phyloP scores from a whole-genome alignment of 2,329 filamentous ascomycete species.

The Hymenoscyphus infarciens region DNA sequence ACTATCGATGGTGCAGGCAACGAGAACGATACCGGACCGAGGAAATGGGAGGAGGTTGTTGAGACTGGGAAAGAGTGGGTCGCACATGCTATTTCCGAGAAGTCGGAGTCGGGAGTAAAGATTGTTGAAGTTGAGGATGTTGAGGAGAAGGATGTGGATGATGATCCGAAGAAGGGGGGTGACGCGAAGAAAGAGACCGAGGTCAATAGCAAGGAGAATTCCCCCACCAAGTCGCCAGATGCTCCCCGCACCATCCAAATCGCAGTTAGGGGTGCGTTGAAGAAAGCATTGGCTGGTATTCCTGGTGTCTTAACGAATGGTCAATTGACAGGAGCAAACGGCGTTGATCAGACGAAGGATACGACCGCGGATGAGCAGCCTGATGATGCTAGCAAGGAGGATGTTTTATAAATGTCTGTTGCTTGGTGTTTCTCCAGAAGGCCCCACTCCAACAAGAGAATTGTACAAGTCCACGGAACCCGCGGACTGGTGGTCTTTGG shows the following conservation, averaged over 20 bases:
- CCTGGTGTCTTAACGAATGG: not conserved
- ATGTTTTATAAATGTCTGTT: not conserved
- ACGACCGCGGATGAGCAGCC: not conserved
- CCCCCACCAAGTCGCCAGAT: not conserved
- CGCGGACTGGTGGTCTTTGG: not conserved
- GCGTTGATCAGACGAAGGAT: not conserved
- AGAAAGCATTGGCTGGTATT: not conserved
- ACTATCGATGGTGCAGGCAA: conserved; percentile 15
- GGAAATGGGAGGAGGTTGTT: not conserved
- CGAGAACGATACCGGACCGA: conserved; percentile 12
- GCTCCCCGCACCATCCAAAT: not conserved
- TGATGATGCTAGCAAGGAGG: not conserved
- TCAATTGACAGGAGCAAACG: not conserved
- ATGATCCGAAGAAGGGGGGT: not conserved
- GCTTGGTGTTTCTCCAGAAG: not conserved
- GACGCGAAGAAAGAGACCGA: not conserved
- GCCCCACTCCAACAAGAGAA: not conserved
- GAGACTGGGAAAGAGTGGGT: not conserved
- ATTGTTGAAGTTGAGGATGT: not conserved
- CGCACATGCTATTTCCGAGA: not conserved
- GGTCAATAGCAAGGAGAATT: not conserved
- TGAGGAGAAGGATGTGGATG: not conserved
- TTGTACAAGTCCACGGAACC: not conserved
- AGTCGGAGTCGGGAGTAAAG: not conserved
- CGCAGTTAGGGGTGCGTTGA: not conserved